These are phyloP conservation scores for Pontederia crassipes DNA, from an alignment of 176 grass and related monocot genomes.

Conservation along the genomic window DNA sequence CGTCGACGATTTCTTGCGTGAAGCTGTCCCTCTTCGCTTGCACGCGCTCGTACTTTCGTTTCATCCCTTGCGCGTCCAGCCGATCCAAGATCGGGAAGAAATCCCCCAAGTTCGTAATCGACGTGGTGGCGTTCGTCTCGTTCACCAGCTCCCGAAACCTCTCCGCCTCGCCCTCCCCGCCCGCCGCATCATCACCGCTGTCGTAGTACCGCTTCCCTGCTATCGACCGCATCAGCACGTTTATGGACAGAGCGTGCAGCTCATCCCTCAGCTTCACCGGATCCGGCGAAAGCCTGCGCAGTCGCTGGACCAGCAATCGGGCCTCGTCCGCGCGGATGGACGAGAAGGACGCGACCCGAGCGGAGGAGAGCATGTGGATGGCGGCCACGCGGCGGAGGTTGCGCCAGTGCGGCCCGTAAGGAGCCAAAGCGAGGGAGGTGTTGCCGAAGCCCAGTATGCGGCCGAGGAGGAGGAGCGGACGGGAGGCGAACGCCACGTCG, in stretches of 20 bases:
- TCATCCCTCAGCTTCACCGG: conserved; percentile 23
- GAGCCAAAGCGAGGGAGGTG: conserved; percentile 25
- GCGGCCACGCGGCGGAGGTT: conserved; percentile 40
- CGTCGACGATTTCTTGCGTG: conserved; percentile 3
- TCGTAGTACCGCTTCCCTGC: conserved; percentile 31
- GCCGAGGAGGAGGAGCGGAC: conserved; percentile 32
- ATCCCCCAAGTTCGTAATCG: not conserved
- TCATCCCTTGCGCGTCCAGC: not conserved
- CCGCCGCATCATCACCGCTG: not conserved
- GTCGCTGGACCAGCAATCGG: conserved; percentile 8
- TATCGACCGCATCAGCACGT: conserved; percentile 22
- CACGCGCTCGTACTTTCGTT: not conserved
- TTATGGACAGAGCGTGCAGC: conserved; percentile 14
- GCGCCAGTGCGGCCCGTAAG: conserved; percentile 43
- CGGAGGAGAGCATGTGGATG: conserved; percentile 30
- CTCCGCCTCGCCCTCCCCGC: conserved; percentile 7
- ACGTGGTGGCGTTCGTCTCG: not conserved
- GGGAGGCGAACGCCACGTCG: conserved; percentile 38
- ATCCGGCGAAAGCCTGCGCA: not conserved
- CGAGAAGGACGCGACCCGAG: conserved; percentile 29
- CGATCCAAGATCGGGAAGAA: not conserved
- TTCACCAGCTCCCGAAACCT: conserved; percentile 6
- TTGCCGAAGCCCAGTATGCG: conserved; percentile 28
- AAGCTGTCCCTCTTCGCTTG: not conserved
- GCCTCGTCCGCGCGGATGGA: conserved; percentile 35